Conservation (phyloP, 2,329 filamentous ascomycete species). For the Aplosporella prunicola region DNA sequence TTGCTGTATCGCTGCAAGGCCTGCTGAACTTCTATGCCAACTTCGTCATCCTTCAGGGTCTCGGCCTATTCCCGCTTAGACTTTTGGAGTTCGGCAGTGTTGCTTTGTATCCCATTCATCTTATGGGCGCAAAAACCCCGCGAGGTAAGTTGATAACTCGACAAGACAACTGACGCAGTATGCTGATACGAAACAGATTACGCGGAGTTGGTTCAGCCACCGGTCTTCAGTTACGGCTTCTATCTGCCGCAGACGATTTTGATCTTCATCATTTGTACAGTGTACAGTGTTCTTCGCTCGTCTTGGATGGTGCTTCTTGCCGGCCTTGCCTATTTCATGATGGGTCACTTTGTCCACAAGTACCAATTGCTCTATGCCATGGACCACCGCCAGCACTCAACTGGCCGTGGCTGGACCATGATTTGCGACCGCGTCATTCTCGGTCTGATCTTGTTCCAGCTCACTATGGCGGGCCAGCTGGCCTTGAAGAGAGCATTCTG, state of each 20-base stretch:
- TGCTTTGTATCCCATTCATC: constrained; percentile 68
- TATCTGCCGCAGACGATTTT: constrained; percentile 87
- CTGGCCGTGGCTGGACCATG: constrained; percentile 90
- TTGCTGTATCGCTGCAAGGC: constrained; percentile 65
- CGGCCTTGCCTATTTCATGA: constrained; percentile 70
- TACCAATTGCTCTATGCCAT: constrained; percentile 97
- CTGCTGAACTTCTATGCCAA: constrained; percentile 84
- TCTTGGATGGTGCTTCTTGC: constrained; percentile 76
- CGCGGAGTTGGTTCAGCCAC: constrained; percentile 69
- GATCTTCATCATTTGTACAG: constrained; percentile 88
- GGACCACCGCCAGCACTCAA: constrained; percentile 92
- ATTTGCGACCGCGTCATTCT: constrained; percentile 87
- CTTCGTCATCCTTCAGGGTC: constrained; percentile 83
- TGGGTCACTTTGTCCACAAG: constrained; percentile 87
- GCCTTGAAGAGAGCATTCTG: constrained; percentile 65
- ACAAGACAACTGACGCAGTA: constrained; percentile 1
- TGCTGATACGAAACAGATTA: constrained; percentile 47
- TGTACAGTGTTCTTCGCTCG: constrained; percentile 77
- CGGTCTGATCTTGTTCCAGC: constrained; percentile 78
- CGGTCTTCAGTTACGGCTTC: constrained; percentile 90
- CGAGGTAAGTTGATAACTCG: constrained; percentile 39
- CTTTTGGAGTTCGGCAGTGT: constrained; percentile 85
- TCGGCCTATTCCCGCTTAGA: constrained; percentile 90
- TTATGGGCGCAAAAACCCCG: constrained; percentile 73
- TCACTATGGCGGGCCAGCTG: constrained; percentile 82